Conservation (phyloP, 2,329 filamentous ascomycete genomes). For the Talaromyces pinophilus region DNA sequence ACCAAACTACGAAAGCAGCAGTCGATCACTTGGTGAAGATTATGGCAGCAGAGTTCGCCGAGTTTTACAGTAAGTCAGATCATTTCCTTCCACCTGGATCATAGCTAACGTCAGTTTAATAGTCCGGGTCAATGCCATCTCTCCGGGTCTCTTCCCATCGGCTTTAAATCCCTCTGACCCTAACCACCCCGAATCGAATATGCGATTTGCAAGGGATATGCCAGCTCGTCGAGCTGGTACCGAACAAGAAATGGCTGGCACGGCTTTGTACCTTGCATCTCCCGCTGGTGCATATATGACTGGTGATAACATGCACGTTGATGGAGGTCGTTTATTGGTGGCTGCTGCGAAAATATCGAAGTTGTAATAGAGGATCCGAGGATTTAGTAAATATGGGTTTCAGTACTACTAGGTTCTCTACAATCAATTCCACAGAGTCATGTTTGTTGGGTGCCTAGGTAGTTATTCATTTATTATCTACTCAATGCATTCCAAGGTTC, state of each 20-base stretch:
- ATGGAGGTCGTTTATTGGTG: not conserved
- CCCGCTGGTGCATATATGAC: not conserved
- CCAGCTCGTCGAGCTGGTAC: not conserved
- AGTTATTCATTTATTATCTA: too few species aligned
- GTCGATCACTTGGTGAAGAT: conserved; percentile 16
- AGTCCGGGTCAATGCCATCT: not conserved
- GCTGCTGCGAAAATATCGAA: not conserved
- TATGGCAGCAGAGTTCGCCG: conserved; percentile 17
- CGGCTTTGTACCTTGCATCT: not conserved
- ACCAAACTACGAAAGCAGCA: conserved; percentile 25
- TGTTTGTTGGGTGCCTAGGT: too few species aligned
- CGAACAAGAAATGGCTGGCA: not conserved
- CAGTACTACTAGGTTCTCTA: too few species aligned
- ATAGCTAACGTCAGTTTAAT: not conserved
- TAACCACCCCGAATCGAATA: not conserved
- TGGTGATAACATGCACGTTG: not conserved
- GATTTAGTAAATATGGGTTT: too few species aligned
- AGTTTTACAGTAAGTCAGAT: conserved; percentile 8
- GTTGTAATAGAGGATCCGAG: not conserved
- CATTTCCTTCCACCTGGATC: not conserved
- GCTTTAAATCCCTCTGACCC: not conserved
- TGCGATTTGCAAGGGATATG: not conserved
- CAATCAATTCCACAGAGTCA: too few species aligned
- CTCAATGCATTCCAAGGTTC: too few species aligned
- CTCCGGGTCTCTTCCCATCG: not conserved